These are phyloP conservation scores for Pelargonium nanum DNA, from an alignment of 345 rosid genomes.

Conservation along the genomic window DNA sequence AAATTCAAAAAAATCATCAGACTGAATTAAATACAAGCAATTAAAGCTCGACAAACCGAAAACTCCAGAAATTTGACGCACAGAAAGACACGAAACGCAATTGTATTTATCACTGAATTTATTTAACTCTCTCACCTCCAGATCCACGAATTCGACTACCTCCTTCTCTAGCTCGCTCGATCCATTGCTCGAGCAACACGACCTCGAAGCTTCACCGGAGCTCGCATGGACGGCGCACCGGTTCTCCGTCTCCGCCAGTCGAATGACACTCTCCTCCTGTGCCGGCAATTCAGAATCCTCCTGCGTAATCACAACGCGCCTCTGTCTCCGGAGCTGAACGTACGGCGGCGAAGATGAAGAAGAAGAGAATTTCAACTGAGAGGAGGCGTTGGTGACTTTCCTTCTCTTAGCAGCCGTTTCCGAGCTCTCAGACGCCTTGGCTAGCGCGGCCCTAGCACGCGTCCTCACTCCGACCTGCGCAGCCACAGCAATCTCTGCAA, in stretches of 20 bases:
- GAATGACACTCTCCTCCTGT: neutral
- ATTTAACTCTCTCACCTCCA: conserved; percentile 27
- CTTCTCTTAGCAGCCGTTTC: conserved; percentile 14
- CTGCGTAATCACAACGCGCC: conserved; percentile 6
- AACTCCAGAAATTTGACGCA: no score
- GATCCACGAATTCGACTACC: conserved; percentile 33
- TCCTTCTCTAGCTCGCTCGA: conserved; percentile 26
- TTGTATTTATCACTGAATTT: conserved; percentile 7
- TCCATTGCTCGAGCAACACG: conserved; percentile 52
- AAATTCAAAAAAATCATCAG: conserved; percentile 4
- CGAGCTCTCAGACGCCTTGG: conserved; percentile 8
- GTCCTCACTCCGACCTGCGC: conserved; percentile 28
- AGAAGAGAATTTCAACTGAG: conserved; percentile 10
- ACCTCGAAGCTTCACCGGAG: conserved; percentile 25
- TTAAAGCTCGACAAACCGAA: conserved; percentile 24
- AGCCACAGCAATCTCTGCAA: conserved; percentile 21
- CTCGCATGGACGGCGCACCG: conserved; percentile 22
- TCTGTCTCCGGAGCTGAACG: conserved; percentile 32
- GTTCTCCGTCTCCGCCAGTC: neutral
- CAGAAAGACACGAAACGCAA: neutral
- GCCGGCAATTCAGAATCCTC: conserved; percentile 1
- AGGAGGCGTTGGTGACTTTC: conserved; percentile 5
- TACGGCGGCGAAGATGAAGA: conserved; percentile 20
- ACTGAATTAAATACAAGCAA: conserved; percentile 11
- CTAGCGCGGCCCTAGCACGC: conserved; percentile 20